phyloP scores from a whole-genome alignment of 1,284 basidiomycete genomes.

The Cutaneotrichosporon cavernicola region DNA sequence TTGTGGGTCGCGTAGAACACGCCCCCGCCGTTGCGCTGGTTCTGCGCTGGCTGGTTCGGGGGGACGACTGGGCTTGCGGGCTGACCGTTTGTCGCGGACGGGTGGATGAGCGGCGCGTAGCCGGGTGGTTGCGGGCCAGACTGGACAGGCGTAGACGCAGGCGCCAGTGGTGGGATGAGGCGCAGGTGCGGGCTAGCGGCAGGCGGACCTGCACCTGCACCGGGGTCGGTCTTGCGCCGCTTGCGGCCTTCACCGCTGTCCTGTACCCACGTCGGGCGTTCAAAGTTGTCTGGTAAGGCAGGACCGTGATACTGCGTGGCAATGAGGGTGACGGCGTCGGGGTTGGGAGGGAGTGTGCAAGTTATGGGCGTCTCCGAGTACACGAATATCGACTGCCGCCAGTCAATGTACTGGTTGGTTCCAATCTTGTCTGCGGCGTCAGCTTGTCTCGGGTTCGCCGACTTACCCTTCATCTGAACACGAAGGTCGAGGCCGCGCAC shows the following conservation, averaged over 20 bases:
- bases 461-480: conserved; percentile 42
- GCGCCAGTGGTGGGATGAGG: background rate
- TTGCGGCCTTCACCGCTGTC: conserved; percentile 19
- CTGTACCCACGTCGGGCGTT: conserved; percentile 19
- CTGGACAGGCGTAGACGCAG: background rate
- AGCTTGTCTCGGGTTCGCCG: conserved; percentile 1
- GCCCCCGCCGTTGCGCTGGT: conserved; percentile 16
- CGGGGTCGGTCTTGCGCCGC: conserved; percentile 19
- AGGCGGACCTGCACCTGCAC: background rate
- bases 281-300: conserved; percentile 21
- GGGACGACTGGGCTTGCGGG: background rate
- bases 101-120: background rate
- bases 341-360: conserved; percentile 16
- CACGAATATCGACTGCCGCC: conserved; percentile 38
- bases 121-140: background rate
- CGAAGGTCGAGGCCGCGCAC: conserved; percentile 36
- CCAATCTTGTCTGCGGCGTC: conserved; percentile 32
- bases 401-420: conserved; percentile 43
- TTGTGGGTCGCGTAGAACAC: conserved; percentile 22
- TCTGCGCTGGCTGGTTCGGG: conserved; percentile 19
- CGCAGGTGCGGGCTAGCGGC: background rate
- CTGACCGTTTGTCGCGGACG: background rate
- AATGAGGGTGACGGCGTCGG: conserved; percentile 16
- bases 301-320: conserved; percentile 17
- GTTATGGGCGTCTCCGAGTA: conserved; percentile 32